Evolutionary conservation across 495 filamentous ascomycete species (phyloP).

Genomic region (Penicillium pancosmium): DNA sequence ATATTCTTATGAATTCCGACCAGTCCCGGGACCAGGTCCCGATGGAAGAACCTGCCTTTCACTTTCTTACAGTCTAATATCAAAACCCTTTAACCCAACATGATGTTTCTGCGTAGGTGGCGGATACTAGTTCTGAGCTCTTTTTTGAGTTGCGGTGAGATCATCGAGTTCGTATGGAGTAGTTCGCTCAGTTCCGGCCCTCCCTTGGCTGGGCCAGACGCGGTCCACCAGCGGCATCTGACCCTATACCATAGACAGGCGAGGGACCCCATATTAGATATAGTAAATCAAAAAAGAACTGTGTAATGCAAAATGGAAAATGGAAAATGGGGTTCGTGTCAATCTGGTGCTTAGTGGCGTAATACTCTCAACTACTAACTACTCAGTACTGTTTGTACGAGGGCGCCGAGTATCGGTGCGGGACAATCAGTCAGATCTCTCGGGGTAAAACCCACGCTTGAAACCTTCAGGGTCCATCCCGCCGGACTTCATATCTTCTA

Average conservation of each 20-base stretch:
- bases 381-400: neutral
- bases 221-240: no score
- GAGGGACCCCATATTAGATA: no score
- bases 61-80: neutral
- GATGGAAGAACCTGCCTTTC: neutral
- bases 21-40: slow-evolving; percentile 1
- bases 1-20: neutral
- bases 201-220: no score
- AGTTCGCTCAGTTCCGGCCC: neutral
- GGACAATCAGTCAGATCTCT: slow-evolving; percentile 7
- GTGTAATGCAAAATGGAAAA: no score
- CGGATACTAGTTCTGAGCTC: neutral
- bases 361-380: neutral
- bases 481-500: slow-evolving; percentile 1
- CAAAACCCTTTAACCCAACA: slow-evolving; percentile 6
- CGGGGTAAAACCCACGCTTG: slow-evolving; percentile 6
- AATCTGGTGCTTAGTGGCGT: neutral
- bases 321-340: no score
- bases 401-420: neutral
- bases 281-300: no score
- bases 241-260: no score
- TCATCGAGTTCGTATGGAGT: slow-evolving; percentile 18
- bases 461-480: slow-evolving; percentile 4
- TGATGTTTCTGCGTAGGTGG: neutral
- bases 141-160: slow-evolving; percentile 20